Percentiles rank a stretch among this genome's conserved stretches.
phyloP scores from a whole-genome alignment of 495 filamentous ascomycete genomes.

The Talaromyces wortmannii region DNA sequence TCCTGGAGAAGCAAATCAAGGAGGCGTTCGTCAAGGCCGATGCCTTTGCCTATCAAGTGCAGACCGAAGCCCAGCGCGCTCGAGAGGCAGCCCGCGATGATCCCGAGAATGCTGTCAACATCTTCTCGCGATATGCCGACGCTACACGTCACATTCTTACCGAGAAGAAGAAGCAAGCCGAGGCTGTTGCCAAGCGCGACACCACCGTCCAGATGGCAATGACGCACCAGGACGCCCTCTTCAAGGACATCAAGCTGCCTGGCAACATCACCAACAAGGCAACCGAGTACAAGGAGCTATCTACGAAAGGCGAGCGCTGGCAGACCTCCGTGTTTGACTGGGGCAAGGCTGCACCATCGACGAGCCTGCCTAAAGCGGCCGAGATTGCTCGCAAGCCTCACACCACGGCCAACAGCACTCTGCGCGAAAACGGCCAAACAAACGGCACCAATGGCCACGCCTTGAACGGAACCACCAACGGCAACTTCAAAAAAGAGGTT shows the following conservation, averaged over 20 bases:
- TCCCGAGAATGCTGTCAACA: slow-evolving; percentile 72
- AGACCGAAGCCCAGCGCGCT: slow-evolving; percentile 74
- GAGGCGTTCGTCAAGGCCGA: slow-evolving; percentile 68
- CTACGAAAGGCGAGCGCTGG: slow-evolving; percentile 86
- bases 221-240: slow-evolving; percentile 85
- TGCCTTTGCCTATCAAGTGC: slow-evolving; percentile 61
- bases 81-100: slow-evolving; percentile 58
- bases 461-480: slow-evolving; percentile 12
- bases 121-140: slow-evolving; percentile 76
- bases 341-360: slow-evolving; percentile 67
- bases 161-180: slow-evolving; percentile 65
- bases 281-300: slow-evolving; percentile 86
- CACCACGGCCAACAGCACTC: slow-evolving; percentile 19
- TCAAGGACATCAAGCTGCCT: slow-evolving; percentile 80
- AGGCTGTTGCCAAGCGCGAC: slow-evolving; percentile 45
- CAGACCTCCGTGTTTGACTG: slow-evolving; percentile 91
- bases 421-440: slow-evolving; percentile 7
- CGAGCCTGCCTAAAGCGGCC: slow-evolving; percentile 58
- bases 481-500: slow-evolving; percentile 48
- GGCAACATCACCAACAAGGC: slow-evolving; percentile 92
- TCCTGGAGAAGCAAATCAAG: slow-evolving; percentile 69
- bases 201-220: slow-evolving; percentile 72
- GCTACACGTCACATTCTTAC: slow-evolving; percentile 70
- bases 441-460: slow-evolving; percentile 10
- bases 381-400: slow-evolving; percentile 63